Evolutionary conservation across 495 filamentous ascomycete genomes (phyloP), one percentile per base, ranked within the genome.

Genomic region (Talaromyces proteolyticus): DNA sequence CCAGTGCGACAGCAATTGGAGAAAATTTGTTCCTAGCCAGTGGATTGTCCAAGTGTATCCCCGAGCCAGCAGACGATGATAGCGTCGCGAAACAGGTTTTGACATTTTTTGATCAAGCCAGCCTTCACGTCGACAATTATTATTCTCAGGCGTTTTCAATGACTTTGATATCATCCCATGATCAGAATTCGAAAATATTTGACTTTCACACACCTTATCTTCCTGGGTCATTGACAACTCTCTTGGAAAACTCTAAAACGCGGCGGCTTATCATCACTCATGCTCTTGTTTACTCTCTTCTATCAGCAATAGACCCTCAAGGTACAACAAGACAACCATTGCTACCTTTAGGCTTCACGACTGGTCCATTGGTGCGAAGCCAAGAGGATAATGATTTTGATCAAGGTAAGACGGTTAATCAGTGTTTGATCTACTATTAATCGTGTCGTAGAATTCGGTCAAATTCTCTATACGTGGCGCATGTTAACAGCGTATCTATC

Each of bases 51-150:
- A 12, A 24, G 38, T 54, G 53, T 44, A 23, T 57, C 20, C 56
- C 62, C 6, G 44, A 55, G 16, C 38, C 63, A 5, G 58, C 57
- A 14, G 63, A 68, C 25, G 65, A 68, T 42, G 46, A 39, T 12
- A 49, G 52, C 0, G 48, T 65, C 10, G 47, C 21, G 1, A 44
- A 19, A 10, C 42, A 52, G 4, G 52, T 63, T 8, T 47, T 57
- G 19, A 57, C 61, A 1, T 39, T 68, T 4, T 58, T 61, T 54
- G 62, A 67, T 46, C 60, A 58, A 21, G 54, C 52, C 17, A 45
- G 51, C 29, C 51, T 64, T 2, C 62, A 67, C 22, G 49, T 67
- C 20, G 62, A 65, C 20, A 66, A 67, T 20, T 64, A 54, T 47
- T 68, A 68, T 44, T 44, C 54, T 3, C 26, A 26, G 17, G 22